Evolutionary conservation across 331 rosid species (phyloP).

Genomic region (Stylosanthes scabra): DNA sequence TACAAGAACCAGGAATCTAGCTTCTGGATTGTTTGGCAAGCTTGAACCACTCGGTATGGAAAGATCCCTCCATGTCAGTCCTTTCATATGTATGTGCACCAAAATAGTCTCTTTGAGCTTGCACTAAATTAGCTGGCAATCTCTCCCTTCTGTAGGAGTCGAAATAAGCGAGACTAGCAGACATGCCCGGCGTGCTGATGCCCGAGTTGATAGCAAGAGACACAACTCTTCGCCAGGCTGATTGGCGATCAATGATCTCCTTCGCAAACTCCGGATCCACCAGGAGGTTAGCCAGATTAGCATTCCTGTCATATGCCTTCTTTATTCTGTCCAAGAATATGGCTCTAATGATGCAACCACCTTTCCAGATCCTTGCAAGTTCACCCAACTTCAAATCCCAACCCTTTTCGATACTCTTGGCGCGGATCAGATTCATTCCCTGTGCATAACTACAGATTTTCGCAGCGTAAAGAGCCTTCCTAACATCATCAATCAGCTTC

Average conservation of each 20-base stretch:
- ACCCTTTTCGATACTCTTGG: conserved; percentile 70
- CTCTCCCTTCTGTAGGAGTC: conserved; percentile 65
- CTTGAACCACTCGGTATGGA: conserved; percentile 92
- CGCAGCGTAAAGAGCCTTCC: conserved; percentile 76
- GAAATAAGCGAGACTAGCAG: conserved; percentile 80
- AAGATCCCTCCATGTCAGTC: conserved; percentile 65
- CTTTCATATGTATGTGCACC: conserved; percentile 85
- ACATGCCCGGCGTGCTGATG: conserved; percentile 76
- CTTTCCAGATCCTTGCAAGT: conserved; percentile 82
- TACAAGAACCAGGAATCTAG: conserved; percentile 31
- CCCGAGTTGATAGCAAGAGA: conserved; percentile 70
- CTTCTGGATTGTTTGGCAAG: conserved; percentile 59
- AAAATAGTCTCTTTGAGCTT: conserved; percentile 79
- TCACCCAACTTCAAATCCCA: conserved; percentile 76
- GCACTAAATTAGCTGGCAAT: conserved; percentile 76
- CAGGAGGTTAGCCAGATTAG: conserved; percentile 72
- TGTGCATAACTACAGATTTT: conserved; percentile 81
- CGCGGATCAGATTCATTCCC: conserved; percentile 78
- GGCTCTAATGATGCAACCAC: conserved; percentile 79
- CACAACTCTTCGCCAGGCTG: conserved; percentile 76
- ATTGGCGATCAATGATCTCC: conserved; percentile 71
- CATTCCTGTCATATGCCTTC: conserved; percentile 70
- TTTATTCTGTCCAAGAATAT: conserved; percentile 73
- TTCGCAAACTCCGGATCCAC: conserved; percentile 79
- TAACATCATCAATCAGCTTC: conserved; percentile 68